Conservation (phyloP, 306 rosid species). For the Fragaria iinumae region DNA sequence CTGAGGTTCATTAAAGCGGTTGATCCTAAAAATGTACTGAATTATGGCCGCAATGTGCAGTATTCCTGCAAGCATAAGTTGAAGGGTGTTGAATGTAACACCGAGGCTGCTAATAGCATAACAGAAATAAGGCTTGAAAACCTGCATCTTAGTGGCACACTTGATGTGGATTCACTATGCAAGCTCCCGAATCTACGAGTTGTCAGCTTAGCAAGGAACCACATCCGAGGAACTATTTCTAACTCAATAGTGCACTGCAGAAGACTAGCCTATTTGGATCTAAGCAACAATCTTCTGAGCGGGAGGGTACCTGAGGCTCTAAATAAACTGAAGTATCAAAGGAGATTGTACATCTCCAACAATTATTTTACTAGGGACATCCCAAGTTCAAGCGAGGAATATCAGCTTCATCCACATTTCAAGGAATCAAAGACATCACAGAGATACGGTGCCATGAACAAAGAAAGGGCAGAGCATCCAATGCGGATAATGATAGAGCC, state of each 20-base stretch:
- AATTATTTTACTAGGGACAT: conserved; percentile 37
- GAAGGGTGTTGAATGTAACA: conserved; percentile 37
- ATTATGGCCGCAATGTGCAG: not conserved
- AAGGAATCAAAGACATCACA: conserved; percentile 18
- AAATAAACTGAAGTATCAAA: conserved; percentile 41
- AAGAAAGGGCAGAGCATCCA: conserved; percentile 11
- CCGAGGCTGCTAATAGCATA: conserved; percentile 9
- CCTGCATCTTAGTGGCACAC: conserved; percentile 32
- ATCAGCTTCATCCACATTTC: conserved; percentile 1
- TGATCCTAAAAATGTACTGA: conserved; percentile 31
- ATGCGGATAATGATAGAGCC: not conserved
- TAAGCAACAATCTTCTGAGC: conserved; percentile 49
- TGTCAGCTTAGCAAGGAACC: conserved; percentile 39
- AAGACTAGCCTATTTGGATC: conserved; percentile 47
- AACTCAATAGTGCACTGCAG: conserved; percentile 43
- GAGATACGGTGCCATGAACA: not conserved
- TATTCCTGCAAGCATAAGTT: conserved; percentile 26
- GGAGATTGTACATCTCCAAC: conserved; percentile 49
- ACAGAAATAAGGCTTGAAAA: conserved; percentile 40
- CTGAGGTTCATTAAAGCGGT: conserved; percentile 32
- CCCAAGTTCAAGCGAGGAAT: conserved; percentile 24
- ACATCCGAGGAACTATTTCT: conserved; percentile 34
- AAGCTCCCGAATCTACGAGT: conserved; percentile 33
- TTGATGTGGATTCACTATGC: conserved; percentile 43
- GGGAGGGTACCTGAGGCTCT: conserved; percentile 56